Evolutionary conservation across 106 monocot species (phyloP).

Genomic region (Platanthera zijinensis): DNA sequence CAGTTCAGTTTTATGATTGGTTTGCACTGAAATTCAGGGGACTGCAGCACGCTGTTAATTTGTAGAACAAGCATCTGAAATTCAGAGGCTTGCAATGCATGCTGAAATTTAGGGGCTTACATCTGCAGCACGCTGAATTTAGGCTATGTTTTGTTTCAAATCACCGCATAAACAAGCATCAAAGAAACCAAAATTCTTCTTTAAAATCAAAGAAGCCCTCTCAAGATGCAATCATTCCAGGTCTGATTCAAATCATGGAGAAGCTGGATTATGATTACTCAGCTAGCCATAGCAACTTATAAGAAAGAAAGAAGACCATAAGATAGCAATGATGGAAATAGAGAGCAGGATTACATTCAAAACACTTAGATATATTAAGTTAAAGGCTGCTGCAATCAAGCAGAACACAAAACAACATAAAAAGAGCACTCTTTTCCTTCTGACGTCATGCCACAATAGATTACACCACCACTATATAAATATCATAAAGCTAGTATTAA

Average conservation of each 20-base stretch:
- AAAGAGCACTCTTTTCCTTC: neutral
- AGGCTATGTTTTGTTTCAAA: too few species aligned
- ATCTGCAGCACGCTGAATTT: too few species aligned
- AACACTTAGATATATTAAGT: neutral
- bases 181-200: too few species aligned
- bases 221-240: neutral
- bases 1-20: too few species aligned
- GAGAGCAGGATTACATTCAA: neutral
- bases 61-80: too few species aligned
- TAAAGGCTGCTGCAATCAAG: neutral
- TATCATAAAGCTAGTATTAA: neutral
- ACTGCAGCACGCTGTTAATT: too few species aligned
- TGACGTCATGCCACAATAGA: neutral
- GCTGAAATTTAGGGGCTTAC: too few species aligned
- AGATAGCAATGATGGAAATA: neutral
- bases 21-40: too few species aligned
- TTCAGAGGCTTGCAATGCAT: too few species aligned
- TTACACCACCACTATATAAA: neutral
- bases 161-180: too few species aligned
- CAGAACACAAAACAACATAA: neutral
- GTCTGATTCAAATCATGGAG: neutral
- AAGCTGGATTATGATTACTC: neutral
- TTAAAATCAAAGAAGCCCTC: neutral
- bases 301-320: neutral
- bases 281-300: neutral